Conservation (phyloP, 305 asterid species). For the Solanum hybrid region DNA sequence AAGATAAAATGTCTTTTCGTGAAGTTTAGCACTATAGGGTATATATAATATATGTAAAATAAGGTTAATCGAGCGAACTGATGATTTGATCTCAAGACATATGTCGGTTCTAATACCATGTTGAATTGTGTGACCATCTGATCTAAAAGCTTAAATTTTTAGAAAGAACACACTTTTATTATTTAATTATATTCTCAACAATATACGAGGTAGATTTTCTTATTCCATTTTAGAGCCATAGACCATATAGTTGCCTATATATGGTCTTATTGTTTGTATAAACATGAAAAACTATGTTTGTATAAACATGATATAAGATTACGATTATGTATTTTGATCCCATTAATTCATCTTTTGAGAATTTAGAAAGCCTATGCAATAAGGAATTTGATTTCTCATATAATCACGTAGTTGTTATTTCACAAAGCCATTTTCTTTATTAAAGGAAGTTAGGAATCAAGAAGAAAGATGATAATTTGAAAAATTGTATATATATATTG, state of each 20-base stretch:
- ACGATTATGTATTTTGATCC: background rate
- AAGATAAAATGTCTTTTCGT: background rate
- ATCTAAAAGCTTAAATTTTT: too few species aligned
- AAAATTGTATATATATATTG: too few species aligned
- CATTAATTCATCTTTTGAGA: background rate
- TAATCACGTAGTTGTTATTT: too few species aligned
- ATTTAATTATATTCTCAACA: background rate
- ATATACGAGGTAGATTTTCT: background rate
- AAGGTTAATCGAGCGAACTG: too few species aligned
- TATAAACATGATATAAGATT: background rate
- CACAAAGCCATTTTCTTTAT: background rate
- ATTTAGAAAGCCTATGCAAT: background rate
- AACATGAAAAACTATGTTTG: background rate
- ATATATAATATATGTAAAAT: background rate
- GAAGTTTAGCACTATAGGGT: background rate
- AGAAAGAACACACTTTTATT: too few species aligned
- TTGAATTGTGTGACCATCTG: background rate
- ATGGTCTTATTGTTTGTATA: background rate
- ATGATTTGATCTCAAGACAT: background rate
- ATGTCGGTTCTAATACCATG: fast-evolving
- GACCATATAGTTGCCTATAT: background rate
- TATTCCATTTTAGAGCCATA: background rate
- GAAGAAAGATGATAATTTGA: too few species aligned
- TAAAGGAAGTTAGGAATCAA: too few species aligned
- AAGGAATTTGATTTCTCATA: too few species aligned